Conservation (phyloP, 208 protist genomes). For the Trypanosoma scelopori region DNA sequence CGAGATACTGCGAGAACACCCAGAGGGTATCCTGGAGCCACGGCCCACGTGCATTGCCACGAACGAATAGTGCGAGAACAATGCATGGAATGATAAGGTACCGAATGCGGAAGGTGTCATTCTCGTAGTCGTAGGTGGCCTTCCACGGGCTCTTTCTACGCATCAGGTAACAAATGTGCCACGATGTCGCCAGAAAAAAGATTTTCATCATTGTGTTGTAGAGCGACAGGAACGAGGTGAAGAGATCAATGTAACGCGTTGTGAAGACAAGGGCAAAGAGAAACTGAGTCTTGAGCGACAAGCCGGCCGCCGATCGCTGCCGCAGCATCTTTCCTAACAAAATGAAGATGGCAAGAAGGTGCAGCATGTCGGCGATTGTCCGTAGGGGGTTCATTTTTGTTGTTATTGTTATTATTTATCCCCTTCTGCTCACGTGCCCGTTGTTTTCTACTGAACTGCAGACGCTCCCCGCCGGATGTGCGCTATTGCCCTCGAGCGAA, state of each 20-base stretch:
- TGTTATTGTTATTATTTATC: constrained; percentile 1
- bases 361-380: constrained; percentile 90
- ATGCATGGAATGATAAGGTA: constrained; percentile 85
- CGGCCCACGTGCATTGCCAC: constrained; percentile 33
- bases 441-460: no score
- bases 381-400: constrained; percentile 87
- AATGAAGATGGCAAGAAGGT: constrained; percentile 91
- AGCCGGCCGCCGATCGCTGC: constrained; percentile 79
- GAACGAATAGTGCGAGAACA: constrained; percentile 75
- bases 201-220: constrained; percentile 97
- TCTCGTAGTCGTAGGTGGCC: constrained; percentile 86
- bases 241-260: constrained; percentile 94
- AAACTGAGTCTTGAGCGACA: constrained; percentile 95
- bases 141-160: constrained; percentile 88
- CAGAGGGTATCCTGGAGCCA: constrained; percentile 86
- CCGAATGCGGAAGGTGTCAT: constrained; percentile 88
- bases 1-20: constrained; percentile 96
- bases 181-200: constrained; percentile 87
- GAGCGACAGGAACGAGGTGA: constrained; percentile 69
- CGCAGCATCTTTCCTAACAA: constrained; percentile 93
- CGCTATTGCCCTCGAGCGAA: no score
- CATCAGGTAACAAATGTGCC: constrained; percentile 94
- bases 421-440: neutral
- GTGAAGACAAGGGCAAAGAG: constrained; percentile 93
- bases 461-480: no score